Percentiles rank a stretch among this genome's conserved stretches.
Evolutionary conservation across 352 stramenopile species (phyloP).

Genomic region (Globisporangium sylvaticum): DNA sequence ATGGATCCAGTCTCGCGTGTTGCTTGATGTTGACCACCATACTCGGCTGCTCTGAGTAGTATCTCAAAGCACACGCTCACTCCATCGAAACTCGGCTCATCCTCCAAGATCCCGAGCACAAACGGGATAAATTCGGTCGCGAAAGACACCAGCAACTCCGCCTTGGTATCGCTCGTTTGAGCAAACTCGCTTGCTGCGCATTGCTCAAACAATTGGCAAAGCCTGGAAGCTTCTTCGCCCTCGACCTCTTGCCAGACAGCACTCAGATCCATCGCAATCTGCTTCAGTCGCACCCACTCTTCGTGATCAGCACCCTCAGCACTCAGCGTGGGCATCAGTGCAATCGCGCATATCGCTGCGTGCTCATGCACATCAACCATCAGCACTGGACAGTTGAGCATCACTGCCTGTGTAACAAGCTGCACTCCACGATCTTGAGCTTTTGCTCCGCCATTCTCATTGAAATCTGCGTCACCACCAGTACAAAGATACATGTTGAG

Average conservation of each 20-base stretch:
- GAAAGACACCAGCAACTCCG: not conserved
- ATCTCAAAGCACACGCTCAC: conserved; percentile 32
- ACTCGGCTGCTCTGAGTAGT: conserved; percentile 21
- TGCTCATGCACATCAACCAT: conserved; percentile 31
- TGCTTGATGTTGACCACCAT: not conserved
- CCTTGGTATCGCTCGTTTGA: not conserved
- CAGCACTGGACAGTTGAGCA: conserved; percentile 33
- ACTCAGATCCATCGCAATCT: conserved; percentile 11
- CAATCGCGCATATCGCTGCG: conserved; percentile 37
- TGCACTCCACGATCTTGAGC: conserved; percentile 14
- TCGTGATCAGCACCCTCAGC: not conserved
- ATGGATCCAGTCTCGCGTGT: not conserved
- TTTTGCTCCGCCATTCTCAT: not conserved
- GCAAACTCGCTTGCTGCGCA: not conserved
- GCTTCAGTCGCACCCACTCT: not conserved
- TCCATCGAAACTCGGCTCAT: not conserved
- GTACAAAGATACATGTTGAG: conserved; percentile 23
- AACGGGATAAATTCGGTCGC: conserved; percentile 2
- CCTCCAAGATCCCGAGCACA: not conserved
- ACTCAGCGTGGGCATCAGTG: conserved; percentile 32
- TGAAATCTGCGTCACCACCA: not conserved
- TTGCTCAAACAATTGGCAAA: conserved; percentile 5
- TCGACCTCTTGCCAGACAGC: conserved; percentile 10
- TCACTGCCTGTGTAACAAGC: conserved; percentile 21
- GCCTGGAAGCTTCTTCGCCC: not conserved